phyloP scores from a whole-genome alignment of 1,139 yeast species.

The Candida sp. region DNA sequence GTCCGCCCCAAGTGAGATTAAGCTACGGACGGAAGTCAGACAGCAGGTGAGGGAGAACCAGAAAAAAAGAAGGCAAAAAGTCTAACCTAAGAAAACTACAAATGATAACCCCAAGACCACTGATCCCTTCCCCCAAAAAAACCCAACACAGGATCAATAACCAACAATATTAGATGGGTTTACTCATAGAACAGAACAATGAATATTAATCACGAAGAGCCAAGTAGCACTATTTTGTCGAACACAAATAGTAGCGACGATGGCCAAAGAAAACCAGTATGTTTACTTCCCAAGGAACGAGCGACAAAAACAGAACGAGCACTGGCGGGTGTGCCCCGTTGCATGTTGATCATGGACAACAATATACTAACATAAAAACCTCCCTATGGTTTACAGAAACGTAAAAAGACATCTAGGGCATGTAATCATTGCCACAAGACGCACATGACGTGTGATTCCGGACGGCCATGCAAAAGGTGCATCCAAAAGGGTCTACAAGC shows the following conservation, averaged over 20 bases:
- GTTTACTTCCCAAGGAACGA: neutral
- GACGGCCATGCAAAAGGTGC: constrained; percentile 86
- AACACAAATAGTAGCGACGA: neutral
- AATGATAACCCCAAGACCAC: neutral
- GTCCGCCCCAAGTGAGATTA: neutral
- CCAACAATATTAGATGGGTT: neutral
- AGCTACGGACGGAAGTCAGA: neutral
- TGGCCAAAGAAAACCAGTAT: constrained; percentile 1
- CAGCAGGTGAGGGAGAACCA: neutral
- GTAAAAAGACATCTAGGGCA: constrained; percentile 75
- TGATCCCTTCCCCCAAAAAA: no score
- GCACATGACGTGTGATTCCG: constrained; percentile 85
- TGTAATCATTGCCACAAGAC: constrained; percentile 87
- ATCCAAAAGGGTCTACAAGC: constrained; percentile 65
- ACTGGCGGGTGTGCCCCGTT: no score
- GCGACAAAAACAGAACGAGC: neutral
- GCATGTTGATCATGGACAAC: neutral
- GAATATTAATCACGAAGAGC: constrained; percentile 1
- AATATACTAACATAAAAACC: constrained; percentile 4
- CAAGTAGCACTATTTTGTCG: neutral
- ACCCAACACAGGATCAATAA: neutral
- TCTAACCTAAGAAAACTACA: neutral
- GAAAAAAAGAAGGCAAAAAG: no score
- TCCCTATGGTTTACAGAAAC: constrained; percentile 23
- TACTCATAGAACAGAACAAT: neutral